Base-by-base conservation (phyloP, 2,329 filamentous ascomycete species). In the Penicillium sp. region DNA sequence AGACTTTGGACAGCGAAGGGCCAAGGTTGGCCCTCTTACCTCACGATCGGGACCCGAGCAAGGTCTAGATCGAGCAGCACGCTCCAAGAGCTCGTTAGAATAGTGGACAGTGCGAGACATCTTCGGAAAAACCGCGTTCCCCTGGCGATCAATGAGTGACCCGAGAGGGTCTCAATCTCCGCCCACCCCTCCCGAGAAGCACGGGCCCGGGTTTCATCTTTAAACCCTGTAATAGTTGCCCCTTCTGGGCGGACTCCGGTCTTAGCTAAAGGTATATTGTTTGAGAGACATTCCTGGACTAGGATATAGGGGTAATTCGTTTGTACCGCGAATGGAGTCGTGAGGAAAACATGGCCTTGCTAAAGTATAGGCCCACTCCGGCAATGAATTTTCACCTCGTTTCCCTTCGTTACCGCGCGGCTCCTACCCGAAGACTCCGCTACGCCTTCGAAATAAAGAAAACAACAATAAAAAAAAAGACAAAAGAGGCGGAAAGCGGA, bases 141-240 rank as follows among this genome's bases (percentile, higher is more conserved):
- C 39, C 47, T 29, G 24, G 42, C 12, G 47, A 50, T 50, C 47
- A 50, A 24, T 26, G n/a, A n/a, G 10, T 29, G 33, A 31, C 42
- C 26, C n/a, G 33, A 18, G 42, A 50, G 46, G 49, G 47, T 47
- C 48, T 54, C 36, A 58, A 58, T 59, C 50, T 61, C 59, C 50
- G 33, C 33, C 33, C 33, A n/a, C 53, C 63, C 62, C 66, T 62
- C 45, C 61, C 60, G 60, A 59, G 62, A 65, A 61, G 65, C 61
- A 66, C 59, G 58, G 60, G 55, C 63, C 58, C 56, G 65, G 62
- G 61, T 68, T 68, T 63, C 65, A 66, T 24, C 36, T 64, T 63
- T 53, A 60, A 54, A 33, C 46, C 24, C 36, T 42, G 34, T 36
- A n/a, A 38, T 18, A 10, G 21, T 18, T 26, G 18, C 18, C 24